These are phyloP conservation scores for Pythium sp. DNA, from an alignment of 352 stramenopile genomes.

Conservation along the genomic window DNA sequence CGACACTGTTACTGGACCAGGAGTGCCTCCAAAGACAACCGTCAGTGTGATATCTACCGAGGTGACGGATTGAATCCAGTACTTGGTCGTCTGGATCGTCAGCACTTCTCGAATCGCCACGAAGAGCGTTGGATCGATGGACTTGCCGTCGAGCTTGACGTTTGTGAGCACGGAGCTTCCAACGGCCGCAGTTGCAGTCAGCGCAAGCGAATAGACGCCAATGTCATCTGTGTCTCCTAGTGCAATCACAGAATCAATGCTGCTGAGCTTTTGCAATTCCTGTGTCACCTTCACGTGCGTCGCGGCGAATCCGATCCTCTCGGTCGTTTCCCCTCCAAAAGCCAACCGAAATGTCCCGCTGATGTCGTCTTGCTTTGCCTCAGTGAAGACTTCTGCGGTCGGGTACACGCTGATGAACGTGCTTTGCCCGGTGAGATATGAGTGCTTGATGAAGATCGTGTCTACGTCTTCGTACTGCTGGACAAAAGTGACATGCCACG, in stretches of 20 bases:
- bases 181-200: conserved; percentile 39
- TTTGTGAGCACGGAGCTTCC: conserved; percentile 35
- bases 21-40: conserved; percentile 15
- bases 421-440: conserved; percentile 67
- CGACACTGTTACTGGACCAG: conserved; percentile 22
- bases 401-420: conserved; percentile 68
- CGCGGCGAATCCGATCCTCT: conserved; percentile 52
- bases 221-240: conserved; percentile 46
- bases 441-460: conserved; percentile 73
- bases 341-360: conserved; percentile 55
- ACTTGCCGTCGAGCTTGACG: conserved; percentile 33
- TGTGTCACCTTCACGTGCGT: conserved; percentile 71
- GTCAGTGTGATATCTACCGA: conserved; percentile 44
- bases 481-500: conserved; percentile 92
- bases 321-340: conserved; percentile 50
- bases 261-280: conserved; percentile 64
- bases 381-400: conserved; percentile 57
- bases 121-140: conserved; percentile 62
- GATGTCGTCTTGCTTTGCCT: conserved; percentile 57
- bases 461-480: conserved; percentile 55
- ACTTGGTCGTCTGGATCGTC: conserved; percentile 25
- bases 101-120: conserved; percentile 62
- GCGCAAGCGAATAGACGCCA: conserved; percentile 51
- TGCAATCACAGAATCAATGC: conserved; percentile 58
- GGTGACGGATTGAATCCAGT: conserved; percentile 47